phyloP scores from a whole-genome alignment of 306 rosid genomes.

The Mucuna pruriens region DNA sequence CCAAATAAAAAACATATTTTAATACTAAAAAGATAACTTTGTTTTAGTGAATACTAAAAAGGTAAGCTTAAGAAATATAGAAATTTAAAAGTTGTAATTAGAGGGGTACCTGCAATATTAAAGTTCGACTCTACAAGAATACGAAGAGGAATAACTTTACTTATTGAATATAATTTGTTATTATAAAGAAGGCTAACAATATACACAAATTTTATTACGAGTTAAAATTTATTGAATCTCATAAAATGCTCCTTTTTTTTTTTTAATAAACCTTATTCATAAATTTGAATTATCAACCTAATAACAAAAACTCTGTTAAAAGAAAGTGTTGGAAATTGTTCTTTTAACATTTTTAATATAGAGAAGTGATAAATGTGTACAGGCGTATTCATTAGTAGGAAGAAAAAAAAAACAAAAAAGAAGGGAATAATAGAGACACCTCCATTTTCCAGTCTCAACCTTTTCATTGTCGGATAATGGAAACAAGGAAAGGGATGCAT shows the following conservation, averaged over 20 bases:
- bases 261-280: neutral
- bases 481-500: neutral
- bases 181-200: neutral
- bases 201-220: neutral
- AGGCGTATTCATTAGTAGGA: neutral
- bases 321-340: neutral
- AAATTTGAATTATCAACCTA: neutral
- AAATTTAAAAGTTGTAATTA: neutral
- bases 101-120: neutral
- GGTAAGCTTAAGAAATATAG: neutral
- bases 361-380: neutral
- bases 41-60: neutral
- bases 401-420: neutral
- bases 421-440: neutral
- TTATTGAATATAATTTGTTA: neutral
- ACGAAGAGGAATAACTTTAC: constrained; percentile 6
- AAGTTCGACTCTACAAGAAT: neutral
- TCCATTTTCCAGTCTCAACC: neutral
- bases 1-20: neutral
- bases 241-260: neutral
- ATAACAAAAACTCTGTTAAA: neutral
- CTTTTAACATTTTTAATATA: neutral
- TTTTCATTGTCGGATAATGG: neutral
- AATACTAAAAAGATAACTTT: neutral
- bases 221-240: neutral